Percentiles rank a stretch among this genome's conserved stretches.
These are phyloP conservation scores for Nevesoporus exiguus DNA, from an alignment of 768 basidiomycete genomes.

Conservation along the genomic window DNA sequence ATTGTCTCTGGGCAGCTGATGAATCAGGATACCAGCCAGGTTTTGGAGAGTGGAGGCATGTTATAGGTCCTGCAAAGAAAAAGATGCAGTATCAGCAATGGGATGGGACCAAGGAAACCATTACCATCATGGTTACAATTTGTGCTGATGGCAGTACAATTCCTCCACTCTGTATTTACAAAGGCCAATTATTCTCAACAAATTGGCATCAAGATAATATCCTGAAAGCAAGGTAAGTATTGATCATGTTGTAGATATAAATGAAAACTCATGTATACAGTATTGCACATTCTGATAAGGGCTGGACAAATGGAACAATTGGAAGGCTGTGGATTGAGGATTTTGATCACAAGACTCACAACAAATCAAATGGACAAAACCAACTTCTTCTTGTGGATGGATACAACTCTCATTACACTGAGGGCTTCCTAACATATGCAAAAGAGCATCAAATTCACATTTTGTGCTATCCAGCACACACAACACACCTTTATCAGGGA, in stretches of 20 bases:
- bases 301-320: constrained; percentile 31
- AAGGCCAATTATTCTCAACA: constrained; percentile 11
- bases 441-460: constrained; percentile 19
- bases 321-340: constrained; percentile 28
- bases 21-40: constrained; percentile 15
- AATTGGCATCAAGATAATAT: constrained; percentile 24
- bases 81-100: background rate
- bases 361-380: constrained; percentile 28
- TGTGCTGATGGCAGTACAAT: constrained; percentile 33
- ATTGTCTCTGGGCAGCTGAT: constrained; percentile 18
- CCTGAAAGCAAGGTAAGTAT: constrained; percentile 16
- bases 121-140: constrained; percentile 12
- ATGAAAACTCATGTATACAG: background rate
- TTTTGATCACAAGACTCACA: constrained; percentile 20
- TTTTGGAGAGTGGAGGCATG: background rate
- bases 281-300: constrained; percentile 15
- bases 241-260: background rate
- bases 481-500: constrained; percentile 2
- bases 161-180: constrained; percentile 35
- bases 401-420: too few relatives aligned
- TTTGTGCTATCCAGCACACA: constrained; percentile 38
- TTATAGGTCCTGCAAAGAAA: constrained; percentile 5
- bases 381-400: too few relatives aligned
- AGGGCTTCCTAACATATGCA: too few relatives aligned
- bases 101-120: constrained; percentile 22